Base-by-base conservation (phyloP, 208 protist genomes). In the Leishmania tropica region DNA sequence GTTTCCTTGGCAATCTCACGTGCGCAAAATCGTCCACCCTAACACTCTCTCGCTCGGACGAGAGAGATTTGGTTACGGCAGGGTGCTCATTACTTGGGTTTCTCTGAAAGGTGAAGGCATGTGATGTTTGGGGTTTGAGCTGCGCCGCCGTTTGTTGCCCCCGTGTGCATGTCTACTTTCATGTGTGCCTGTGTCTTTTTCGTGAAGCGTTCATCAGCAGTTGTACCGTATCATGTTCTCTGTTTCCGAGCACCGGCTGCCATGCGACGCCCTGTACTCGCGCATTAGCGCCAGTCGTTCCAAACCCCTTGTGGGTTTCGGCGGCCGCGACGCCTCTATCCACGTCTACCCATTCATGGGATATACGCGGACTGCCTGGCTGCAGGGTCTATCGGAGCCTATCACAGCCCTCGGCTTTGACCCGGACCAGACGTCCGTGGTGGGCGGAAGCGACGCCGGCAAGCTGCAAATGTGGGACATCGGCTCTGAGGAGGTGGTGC, bases 391-490 rank as follows among this genome's bases (percentile, higher is more conserved):
- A 17, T 40, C 75, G 7, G 89, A 90, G 13, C 84, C 90, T 8
- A 86, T 93, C 45, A 95, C 94, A 21, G 84, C 94, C 1, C 70
- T 97, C 58, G 89, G 85, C 28, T 95, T 97, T 81, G 88, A 93
- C 74, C 72, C 83, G 13, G 86, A 93, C 74, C 92, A 95, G 74
- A 85, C 76, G 40, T 70, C 73, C 56, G 81, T 96, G 6, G 88
- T 88, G 8, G 94, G 87, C 5, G 94, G 94, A 65, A 91, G 84
- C 78, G 90, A 94, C 56, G 84, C 71, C 10, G 94, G 92, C 53
- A 80, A 83, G 60, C 70, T 97, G 76, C 87, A 84, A 42, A 85
- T 96, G 68, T 96, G 92, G 90, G 92, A 96, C 85, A 54, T 95
- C 1, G 58, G 73, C 45, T 94, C 89, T 21, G 94, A 94, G 80